These are phyloP conservation scores for Pholiota adiposa DNA, from an alignment of 1,284 basidiomycete species.

Conservation along the genomic window DNA sequence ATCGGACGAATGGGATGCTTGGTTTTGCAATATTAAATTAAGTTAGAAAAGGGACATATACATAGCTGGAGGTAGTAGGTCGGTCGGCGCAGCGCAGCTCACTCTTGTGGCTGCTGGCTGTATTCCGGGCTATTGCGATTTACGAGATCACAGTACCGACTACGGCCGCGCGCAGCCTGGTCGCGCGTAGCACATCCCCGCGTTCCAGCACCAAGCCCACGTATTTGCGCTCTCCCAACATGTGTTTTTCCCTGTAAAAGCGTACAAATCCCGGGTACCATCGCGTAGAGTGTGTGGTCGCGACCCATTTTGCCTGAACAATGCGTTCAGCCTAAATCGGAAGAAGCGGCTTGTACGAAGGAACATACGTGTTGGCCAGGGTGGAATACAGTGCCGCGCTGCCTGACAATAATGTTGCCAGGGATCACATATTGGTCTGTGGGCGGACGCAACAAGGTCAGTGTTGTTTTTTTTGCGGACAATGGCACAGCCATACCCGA, in stretches of 20 bases:
- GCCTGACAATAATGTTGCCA: constrained; percentile 92
- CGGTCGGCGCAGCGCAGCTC: neutral
- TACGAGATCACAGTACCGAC: constrained; percentile 76
- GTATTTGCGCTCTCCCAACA: constrained; percentile 74
- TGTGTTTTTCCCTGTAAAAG: constrained; percentile 82
- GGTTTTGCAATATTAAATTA: constrained; percentile 14
- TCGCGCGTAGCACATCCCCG: constrained; percentile 84
- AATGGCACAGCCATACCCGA: constrained; percentile 62
- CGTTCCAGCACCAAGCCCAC: constrained; percentile 82
- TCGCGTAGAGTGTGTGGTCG: constrained; percentile 91
- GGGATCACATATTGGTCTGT: constrained; percentile 85
- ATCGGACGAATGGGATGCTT: neutral
- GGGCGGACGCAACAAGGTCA: constrained; percentile 5
- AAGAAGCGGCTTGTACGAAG: constrained; percentile 9
- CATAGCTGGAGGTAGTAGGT: constrained; percentile 16
- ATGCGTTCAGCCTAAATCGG: constrained; percentile 18
- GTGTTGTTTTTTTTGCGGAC: neutral
- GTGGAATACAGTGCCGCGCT: constrained; percentile 89
- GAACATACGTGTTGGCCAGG: constrained; percentile 85
- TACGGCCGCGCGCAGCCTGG: constrained; percentile 70
- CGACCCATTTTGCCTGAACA: constrained; percentile 80
- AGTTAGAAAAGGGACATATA: constrained; percentile 17
- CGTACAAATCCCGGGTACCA: constrained; percentile 88
- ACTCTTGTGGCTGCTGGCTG: constrained; percentile 4
- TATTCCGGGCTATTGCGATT: constrained; percentile 49